Conservation (phyloP, 805 yeast genomes). For the Brettanomyces sp. region DNA sequence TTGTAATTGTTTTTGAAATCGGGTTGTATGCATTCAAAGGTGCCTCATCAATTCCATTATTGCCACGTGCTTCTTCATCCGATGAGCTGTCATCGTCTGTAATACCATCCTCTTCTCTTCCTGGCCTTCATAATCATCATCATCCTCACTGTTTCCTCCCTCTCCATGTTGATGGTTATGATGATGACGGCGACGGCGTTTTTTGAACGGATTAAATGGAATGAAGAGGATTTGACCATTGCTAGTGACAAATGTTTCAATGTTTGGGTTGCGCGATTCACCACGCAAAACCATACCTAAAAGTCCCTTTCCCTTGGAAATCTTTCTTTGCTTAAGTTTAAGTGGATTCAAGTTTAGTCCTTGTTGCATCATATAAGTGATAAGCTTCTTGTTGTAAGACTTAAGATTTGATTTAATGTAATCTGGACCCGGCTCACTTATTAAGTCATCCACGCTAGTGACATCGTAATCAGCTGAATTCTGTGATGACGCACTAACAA, state of each 20-base stretch:
- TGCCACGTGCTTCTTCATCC: constrained; percentile 2
- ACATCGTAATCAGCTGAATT: constrained; percentile 1
- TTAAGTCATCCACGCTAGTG: constrained; percentile 15
- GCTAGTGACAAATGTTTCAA: constrained; percentile 21
- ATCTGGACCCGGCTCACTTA: constrained; percentile 16
- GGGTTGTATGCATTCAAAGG: not conserved
- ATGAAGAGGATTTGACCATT: constrained; percentile 25
- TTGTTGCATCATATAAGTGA: constrained; percentile 17
- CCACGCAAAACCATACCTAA: constrained; percentile 5
- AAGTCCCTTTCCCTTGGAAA: constrained; percentile 4
- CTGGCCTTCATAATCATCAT: constrained; percentile 7
- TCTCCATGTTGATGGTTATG: constrained; percentile 11
- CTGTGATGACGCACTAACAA: not conserved
- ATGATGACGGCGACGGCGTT: constrained; percentile 8
- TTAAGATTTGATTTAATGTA: constrained; percentile 12
- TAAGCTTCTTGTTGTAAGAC: constrained; percentile 18
- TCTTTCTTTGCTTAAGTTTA: constrained; percentile 12
- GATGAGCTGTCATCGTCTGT: constrained; percentile 7
- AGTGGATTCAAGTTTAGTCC: constrained; percentile 21
- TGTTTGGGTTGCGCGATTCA: constrained; percentile 4
- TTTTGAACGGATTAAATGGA: constrained; percentile 26
- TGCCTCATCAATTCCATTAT: constrained; percentile 1
- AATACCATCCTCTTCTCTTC: constrained; percentile 16
- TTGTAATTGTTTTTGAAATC: not conserved
- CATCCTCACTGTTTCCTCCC: constrained; percentile 15